A percentile compares a stretch with the other conserved stretches of the same genome.
These are phyloP conservation scores for Austroboletus niveus DNA, from an alignment of 1,284 basidiomycete genomes.

Conservation along the genomic window DNA sequence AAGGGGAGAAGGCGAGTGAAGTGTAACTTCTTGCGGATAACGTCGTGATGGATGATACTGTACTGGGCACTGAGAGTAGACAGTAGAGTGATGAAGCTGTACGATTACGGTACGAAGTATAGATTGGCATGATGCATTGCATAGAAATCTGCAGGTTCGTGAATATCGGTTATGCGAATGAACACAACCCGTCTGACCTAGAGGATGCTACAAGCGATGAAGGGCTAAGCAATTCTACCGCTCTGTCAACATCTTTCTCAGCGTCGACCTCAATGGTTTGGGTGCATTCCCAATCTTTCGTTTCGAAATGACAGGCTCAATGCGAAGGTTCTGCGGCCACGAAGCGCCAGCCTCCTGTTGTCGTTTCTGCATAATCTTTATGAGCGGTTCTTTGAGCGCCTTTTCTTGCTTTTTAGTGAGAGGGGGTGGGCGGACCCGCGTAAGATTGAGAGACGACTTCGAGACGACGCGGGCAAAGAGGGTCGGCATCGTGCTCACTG, in stretches of 20 bases:
- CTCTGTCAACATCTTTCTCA: constrained; percentile 42
- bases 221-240: constrained; percentile 15
- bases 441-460: constrained; percentile 32
- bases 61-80: not conserved
- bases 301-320: constrained; percentile 40
- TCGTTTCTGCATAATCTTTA: constrained; percentile 41
- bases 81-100: not conserved
- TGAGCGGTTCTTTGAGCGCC: constrained; percentile 33
- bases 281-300: constrained; percentile 38
- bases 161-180: not conserved
- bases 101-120: not conserved
- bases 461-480: constrained; percentile 43
- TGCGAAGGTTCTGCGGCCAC: constrained; percentile 45
- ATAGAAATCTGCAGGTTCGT: constrained; percentile 2
- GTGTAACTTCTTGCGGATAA: not conserved
- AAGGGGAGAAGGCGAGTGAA: constrained; percentile 39
- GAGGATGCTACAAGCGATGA: not conserved
- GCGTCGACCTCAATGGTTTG: constrained; percentile 32
- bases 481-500: constrained; percentile 9
- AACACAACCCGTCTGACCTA: constrained; percentile 2
- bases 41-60: not conserved
- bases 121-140: not conserved
- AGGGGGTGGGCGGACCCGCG: constrained; percentile 23
- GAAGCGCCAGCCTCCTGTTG: constrained; percentile 36
- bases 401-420: constrained; percentile 33